These are phyloP conservation scores for Carallia brachiata DNA, from an alignment of 345 rosid species.

Conservation along the genomic window DNA sequence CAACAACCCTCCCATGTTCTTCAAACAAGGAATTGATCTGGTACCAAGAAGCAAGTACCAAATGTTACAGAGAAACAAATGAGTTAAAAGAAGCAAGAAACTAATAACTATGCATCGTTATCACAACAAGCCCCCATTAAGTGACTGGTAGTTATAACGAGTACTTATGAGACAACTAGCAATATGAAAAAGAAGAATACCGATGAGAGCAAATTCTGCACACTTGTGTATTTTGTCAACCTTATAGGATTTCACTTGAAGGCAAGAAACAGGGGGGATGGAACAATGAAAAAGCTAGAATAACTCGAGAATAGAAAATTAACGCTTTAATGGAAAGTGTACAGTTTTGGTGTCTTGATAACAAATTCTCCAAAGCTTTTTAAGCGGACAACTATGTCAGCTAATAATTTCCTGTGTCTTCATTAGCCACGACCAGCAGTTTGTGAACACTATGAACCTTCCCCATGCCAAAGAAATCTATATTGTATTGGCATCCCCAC, in stretches of 20 bases:
- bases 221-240: no score
- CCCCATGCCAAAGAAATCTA: no score
- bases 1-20: slow-evolving; percentile 63
- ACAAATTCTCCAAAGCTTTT: no score
- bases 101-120: not conserved
- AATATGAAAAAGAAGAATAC: not conserved
- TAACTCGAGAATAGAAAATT: not conserved
- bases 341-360: not conserved
- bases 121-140: no score
- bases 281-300: not conserved
- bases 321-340: not conserved
- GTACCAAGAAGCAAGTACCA: slow-evolving; percentile 18
- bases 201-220: not conserved
- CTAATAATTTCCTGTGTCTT: not conserved
- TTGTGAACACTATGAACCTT: no score
- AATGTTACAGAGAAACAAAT: slow-evolving; percentile 4
- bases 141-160: not conserved
- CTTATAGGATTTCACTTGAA: no score
- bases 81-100: slow-evolving; percentile 1
- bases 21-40: slow-evolving; percentile 71
- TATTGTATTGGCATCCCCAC: no score
- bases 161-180: not conserved
- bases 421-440: not conserved
- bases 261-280: no score
- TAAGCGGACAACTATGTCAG: not conserved